These are phyloP conservation scores for Umbelopsis vinacea DNA, from an alignment of 192 early-diverging fungal species.

Conservation along the genomic window DNA sequence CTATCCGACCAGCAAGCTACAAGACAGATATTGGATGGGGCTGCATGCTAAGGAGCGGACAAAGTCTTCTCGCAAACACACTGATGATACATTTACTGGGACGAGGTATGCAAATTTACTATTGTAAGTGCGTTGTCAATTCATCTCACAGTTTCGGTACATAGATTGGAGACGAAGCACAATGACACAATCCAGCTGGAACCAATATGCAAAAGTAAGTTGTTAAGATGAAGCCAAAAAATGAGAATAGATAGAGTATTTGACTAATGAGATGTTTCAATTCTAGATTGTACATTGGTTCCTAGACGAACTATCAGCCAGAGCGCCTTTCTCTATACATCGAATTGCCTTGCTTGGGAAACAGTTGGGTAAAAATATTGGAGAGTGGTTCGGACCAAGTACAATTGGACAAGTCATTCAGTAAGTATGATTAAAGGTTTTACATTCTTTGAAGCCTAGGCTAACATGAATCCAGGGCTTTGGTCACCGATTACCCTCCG, in stretches of 20 bases:
- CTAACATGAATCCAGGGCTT: conserved; percentile 47
- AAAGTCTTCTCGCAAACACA: conserved; percentile 89
- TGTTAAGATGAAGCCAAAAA: neutral
- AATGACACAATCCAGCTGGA: conserved; percentile 42
- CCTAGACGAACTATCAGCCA: conserved; percentile 71
- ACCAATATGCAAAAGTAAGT: conserved; percentile 50
- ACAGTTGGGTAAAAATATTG: conserved; percentile 87
- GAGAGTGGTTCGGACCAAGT: conserved; percentile 97
- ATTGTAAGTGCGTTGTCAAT: conserved; percentile 11
- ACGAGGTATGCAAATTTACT: conserved; percentile 57
- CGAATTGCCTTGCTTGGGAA: conserved; percentile 83
- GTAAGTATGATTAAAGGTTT: conserved; percentile 46
- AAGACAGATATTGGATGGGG: conserved; percentile 94
- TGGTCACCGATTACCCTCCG: conserved; percentile 60
- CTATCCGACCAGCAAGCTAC: conserved; percentile 75
- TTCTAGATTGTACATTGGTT: conserved; percentile 64
- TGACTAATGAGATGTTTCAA: neutral
- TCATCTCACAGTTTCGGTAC: conserved; percentile 24
- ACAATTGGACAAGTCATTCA: conserved; percentile 82
- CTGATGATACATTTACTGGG: conserved; percentile 79
- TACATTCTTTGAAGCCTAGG: conserved; percentile 34
- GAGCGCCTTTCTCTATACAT: conserved; percentile 91
- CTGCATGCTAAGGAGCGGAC: conserved; percentile 96
- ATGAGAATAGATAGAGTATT: neutral
- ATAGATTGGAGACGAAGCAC: conserved; percentile 50